Percentiles rank a stretch among this genome's conserved stretches.
These are phyloP conservation scores for Cladorrhinum sp. DNA, from an alignment of 2,329 filamentous ascomycete genomes.

Conservation along the genomic window DNA sequence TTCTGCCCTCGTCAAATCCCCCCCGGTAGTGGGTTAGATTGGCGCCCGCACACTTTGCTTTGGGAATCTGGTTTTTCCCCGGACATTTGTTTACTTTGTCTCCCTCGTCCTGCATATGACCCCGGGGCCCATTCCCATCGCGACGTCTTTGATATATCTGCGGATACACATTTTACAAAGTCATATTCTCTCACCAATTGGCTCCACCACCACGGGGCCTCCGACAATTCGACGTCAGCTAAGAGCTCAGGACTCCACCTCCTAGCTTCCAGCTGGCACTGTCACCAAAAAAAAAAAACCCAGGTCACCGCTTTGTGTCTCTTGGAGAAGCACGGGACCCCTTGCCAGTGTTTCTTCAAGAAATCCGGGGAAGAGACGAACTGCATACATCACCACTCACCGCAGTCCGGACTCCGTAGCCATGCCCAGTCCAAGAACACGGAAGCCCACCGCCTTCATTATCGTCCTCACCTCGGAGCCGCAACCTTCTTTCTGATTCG, in stretches of 20 bases:
- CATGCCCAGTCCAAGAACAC: slow-evolving; percentile 27
- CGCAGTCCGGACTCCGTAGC: slow-evolving; percentile 25
- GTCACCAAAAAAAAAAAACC: slow-evolving; percentile 2
- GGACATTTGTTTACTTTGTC: slow-evolving; percentile 7
- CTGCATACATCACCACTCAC: slow-evolving; percentile 13
- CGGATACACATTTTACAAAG: neutral
- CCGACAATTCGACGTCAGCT: neutral
- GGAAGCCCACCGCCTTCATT: slow-evolving; percentile 14
- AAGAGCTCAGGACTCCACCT: neutral
- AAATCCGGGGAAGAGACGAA: slow-evolving; percentile 13
- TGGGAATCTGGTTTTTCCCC: neutral
- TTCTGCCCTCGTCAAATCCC: slow-evolving; percentile 4
- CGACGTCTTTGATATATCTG: neutral
- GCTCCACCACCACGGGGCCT: neutral
- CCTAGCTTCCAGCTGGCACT: neutral
- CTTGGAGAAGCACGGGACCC: too few relatives aligned
- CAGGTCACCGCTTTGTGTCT: neutral
- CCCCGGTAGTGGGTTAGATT: slow-evolving; percentile 4
- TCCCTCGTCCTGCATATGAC: slow-evolving; percentile 6
- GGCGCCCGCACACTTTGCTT: slow-evolving; percentile 1
- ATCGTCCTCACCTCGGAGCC: slow-evolving; percentile 23
- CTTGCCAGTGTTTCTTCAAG: slow-evolving; percentile 3
- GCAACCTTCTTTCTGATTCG: slow-evolving; percentile 28
- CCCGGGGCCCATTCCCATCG: neutral
- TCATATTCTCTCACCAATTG: neutral